Evolutionary conservation across 2,329 filamentous ascomycete species (phyloP).

Genomic region (Rhytidhysteron rufulum): DNA sequence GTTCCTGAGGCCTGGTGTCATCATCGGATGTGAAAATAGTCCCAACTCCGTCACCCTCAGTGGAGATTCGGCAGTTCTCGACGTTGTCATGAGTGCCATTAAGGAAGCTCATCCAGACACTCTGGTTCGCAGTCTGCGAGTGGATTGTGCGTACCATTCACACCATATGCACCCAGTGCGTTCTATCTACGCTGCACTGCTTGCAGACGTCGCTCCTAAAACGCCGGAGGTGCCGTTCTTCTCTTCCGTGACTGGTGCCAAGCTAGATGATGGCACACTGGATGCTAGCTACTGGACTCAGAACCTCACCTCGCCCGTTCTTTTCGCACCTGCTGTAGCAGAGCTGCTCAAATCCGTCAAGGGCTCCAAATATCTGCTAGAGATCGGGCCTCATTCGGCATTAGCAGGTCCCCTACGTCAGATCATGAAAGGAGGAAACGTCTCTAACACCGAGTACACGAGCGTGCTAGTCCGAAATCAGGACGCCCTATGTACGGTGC

Average conservation of each 20-base stretch:
- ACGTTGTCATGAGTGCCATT: conserved; percentile 12
- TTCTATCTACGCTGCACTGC: neutral
- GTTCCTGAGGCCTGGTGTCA: conserved; percentile 1
- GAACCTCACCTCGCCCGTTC: conserved; percentile 27
- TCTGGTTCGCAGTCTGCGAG: neutral
- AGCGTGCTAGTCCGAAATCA: conserved; percentile 12
- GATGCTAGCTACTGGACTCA: conserved; percentile 24
- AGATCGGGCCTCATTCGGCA: conserved; percentile 1
- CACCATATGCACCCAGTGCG: neutral
- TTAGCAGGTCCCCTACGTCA: conserved; percentile 5
- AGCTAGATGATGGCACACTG: neutral
- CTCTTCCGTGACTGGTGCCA: conserved; percentile 5
- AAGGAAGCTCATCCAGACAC: conserved; percentile 17
- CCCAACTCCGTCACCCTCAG: conserved; percentile 16
- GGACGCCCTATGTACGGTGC: conserved; percentile 13
- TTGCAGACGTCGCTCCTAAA: neutral
- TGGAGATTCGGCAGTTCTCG: conserved; percentile 12
- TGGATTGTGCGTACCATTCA: neutral
- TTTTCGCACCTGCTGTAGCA: neutral
- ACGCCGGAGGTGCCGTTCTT: conserved; percentile 6
- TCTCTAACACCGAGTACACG: conserved; percentile 8
- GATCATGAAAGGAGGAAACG: conserved; percentile 5
- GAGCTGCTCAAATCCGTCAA: neutral
- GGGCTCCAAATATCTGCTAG: neutral
- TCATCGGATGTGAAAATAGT: conserved; percentile 15